A percentile compares a stretch with the other conserved stretches of the same genome.
phyloP scores from a whole-genome alignment of 2,329 filamentous ascomycete species.

The Exophiala oligosperma region DNA sequence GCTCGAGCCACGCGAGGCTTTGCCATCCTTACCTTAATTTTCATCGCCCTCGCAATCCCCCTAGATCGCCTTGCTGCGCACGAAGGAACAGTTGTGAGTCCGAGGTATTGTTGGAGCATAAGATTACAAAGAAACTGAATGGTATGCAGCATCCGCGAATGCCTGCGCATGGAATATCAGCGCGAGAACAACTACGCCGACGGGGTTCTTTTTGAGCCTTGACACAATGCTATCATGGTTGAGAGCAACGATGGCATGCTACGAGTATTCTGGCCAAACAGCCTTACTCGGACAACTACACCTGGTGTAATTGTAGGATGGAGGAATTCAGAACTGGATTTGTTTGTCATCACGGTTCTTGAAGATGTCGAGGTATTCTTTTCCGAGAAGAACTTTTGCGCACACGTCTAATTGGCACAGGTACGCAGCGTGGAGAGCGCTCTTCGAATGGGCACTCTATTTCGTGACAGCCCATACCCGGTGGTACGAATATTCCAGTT shows the following conservation, averaged over 20 bases:
- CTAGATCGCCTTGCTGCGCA: slow-evolving; percentile 77
- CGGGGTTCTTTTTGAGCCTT: slow-evolving; percentile 82
- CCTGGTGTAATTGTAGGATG: slow-evolving; percentile 91
- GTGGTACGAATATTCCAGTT: slow-evolving; percentile 78
- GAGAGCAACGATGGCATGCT: slow-evolving; percentile 75
- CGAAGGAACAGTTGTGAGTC: slow-evolving; percentile 75
- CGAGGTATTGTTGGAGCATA: neutral
- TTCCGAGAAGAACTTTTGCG: neutral
- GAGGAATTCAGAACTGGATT: slow-evolving; percentile 86
- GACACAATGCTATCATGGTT: slow-evolving; percentile 62
- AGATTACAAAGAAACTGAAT: slow-evolving; percentile 4
- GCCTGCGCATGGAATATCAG: slow-evolving; percentile 78
- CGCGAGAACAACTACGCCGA: slow-evolving; percentile 89
- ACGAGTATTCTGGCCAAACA: slow-evolving; percentile 97
- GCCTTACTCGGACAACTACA: slow-evolving; percentile 68
- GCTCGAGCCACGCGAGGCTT: slow-evolving; percentile 85
- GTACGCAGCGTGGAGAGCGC: slow-evolving; percentile 82
- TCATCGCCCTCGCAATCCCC: slow-evolving; percentile 80
- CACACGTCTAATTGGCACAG: slow-evolving; percentile 41
- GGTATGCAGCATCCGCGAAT: slow-evolving; percentile 75
- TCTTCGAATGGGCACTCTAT: slow-evolving; percentile 76
- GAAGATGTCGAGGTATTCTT: slow-evolving; percentile 81
- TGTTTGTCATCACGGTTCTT: slow-evolving; percentile 85
- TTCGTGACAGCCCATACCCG: slow-evolving; percentile 78
- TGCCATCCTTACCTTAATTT: slow-evolving; percentile 76